A percentile compares a stretch with the other conserved stretches of the same genome.
Conservation (phyloP, 768 basidiomycete genomes). For the Pleurotus pulmonarius region DNA sequence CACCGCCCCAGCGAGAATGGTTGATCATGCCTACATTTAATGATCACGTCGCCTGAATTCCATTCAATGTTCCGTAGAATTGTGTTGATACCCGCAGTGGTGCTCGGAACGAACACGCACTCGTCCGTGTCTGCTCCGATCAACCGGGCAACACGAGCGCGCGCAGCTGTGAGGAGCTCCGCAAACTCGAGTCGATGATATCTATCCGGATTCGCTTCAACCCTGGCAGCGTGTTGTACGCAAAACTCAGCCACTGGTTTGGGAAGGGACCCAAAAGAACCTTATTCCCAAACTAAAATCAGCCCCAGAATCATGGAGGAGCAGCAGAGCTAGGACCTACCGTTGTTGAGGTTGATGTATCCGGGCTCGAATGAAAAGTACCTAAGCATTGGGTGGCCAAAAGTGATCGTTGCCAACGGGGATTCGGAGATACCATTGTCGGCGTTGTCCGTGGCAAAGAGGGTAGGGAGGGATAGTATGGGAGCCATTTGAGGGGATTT, state of each 20-base stretch:
- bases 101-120: constrained; percentile 57
- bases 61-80: constrained; percentile 66
- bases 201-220: constrained; percentile 55
- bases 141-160: constrained; percentile 47
- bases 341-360: constrained; percentile 65
- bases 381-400: constrained; percentile 53
- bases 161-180: constrained; percentile 31
- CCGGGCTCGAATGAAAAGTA: constrained; percentile 54
- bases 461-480: too few species aligned
- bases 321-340: constrained; percentile 26
- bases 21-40: constrained; percentile 44
- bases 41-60: constrained; percentile 62
- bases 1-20: constrained; percentile 2
- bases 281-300: constrained; percentile 32
- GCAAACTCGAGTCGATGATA: constrained; percentile 40
- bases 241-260: constrained; percentile 45
- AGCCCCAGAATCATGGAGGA: background rate
- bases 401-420: constrained; percentile 17
- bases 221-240: constrained; percentile 32
- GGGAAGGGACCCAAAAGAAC: constrained; percentile 58
- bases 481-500: too few species aligned
- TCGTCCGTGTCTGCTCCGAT: constrained; percentile 50
- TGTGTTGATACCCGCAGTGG: constrained; percentile 63
- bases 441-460: too few species aligned
- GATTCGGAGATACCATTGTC: too few species aligned